phyloP scores from a whole-genome alignment of 2,329 filamentous ascomycete species.

The Colletotrichum graminicola region DNA sequence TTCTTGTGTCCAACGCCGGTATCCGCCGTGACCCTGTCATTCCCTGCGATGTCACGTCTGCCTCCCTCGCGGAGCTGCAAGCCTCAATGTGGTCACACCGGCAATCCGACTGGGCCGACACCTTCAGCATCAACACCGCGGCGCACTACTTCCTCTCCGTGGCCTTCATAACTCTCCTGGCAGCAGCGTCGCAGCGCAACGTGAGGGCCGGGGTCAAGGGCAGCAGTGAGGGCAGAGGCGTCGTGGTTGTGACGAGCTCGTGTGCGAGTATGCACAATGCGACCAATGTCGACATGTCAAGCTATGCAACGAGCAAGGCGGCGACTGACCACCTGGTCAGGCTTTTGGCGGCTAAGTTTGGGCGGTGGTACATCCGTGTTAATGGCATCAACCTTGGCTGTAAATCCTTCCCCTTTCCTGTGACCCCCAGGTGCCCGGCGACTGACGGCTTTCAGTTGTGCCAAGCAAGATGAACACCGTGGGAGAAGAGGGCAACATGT shows the following conservation, averaged over 20 bases:
- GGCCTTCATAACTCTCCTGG: constrained; percentile 58
- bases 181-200: constrained; percentile 52
- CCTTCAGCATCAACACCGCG: constrained; percentile 61
- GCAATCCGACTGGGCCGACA: constrained; percentile 58
- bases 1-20: constrained; percentile 12
- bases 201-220: constrained; percentile 47
- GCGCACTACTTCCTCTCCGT: constrained; percentile 64
- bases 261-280: constrained; percentile 66
- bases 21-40: constrained; percentile 47
- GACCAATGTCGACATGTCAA: constrained; percentile 65
- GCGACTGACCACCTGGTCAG: constrained; percentile 64
- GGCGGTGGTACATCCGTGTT: constrained; percentile 50
- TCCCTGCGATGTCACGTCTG: constrained; percentile 58
- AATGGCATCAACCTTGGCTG: constrained; percentile 51
- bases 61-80: constrained; percentile 57
- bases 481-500: constrained; percentile 50
- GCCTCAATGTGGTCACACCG: constrained; percentile 60
- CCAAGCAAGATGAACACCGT: constrained; percentile 52
- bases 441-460: constrained; percentile 44
- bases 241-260: constrained; percentile 62
- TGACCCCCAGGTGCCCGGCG: too few relatives aligned
- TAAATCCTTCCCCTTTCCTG: constrained; percentile 38
- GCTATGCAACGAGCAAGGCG: constrained; percentile 64
- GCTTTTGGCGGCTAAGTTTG: constrained; percentile 62
- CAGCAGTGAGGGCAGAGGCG: constrained; percentile 55